phyloP scores from a whole-genome alignment of 345 rosid genomes.

The Luvunga scandens region DNA sequence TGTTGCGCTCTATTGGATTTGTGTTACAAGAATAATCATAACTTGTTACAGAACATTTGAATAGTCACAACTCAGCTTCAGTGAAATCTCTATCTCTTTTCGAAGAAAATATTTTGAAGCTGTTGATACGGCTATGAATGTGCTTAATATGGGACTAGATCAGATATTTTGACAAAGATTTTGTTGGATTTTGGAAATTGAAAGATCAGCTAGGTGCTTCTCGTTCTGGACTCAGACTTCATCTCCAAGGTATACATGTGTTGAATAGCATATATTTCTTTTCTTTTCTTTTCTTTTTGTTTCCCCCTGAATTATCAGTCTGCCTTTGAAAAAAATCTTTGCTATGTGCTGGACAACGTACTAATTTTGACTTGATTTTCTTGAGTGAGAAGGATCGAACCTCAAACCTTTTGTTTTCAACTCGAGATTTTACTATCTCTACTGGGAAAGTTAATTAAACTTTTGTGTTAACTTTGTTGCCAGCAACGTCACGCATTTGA shows the following conservation, averaged over 20 bases:
- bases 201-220: background rate
- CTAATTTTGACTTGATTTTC: background rate
- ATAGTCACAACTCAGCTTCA: background rate
- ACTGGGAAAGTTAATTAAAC: too few species aligned
- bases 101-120: background rate
- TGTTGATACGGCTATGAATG: background rate
- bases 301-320: background rate
- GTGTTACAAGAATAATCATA: background rate
- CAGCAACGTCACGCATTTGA: too few species aligned
- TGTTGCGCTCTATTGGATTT: background rate
- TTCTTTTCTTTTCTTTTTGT: too few species aligned
- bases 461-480: too few species aligned
- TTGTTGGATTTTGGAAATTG: too few species aligned
- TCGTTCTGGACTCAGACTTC: background rate
- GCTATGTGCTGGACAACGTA: too few species aligned
- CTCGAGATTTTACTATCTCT: rapidly evolving
- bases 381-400: background rate
- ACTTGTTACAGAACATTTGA: background rate
- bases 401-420: too few species aligned
- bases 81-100: background rate
- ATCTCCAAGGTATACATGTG: background rate
- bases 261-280: background rate
- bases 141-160: background rate
- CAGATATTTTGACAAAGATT: background rate
- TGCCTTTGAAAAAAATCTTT: too few species aligned